A percentile compares a stretch with the other conserved stretches of the same genome.
These are phyloP conservation scores for Fusarium sp. DNA, from an alignment of 2,329 filamentous ascomycete species.

Conservation along the genomic window DNA sequence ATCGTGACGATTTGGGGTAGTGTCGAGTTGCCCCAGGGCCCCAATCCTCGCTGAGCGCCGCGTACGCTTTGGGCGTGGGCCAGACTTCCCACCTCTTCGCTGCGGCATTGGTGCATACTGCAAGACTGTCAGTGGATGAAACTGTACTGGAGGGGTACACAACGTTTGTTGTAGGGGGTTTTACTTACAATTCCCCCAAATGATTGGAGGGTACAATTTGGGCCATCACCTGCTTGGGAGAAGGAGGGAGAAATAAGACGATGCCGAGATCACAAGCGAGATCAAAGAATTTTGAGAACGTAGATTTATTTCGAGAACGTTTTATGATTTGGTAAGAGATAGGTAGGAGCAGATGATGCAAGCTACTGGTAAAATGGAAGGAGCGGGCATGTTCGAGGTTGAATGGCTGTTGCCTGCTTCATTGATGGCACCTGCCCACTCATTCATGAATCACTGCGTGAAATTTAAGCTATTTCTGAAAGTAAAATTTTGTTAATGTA, in stretches of 20 bases:
- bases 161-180: neutral
- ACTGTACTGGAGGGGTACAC: neutral
- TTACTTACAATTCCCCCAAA: constrained; percentile 2
- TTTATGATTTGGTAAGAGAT: neutral
- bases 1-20: constrained; percentile 45
- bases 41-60: constrained; percentile 18
- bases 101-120: constrained; percentile 26
- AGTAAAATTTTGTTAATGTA: neutral
- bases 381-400: neutral
- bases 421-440: neutral
- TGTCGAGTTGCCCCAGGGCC: constrained; percentile 47
- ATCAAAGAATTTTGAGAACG: neutral
- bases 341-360: neutral
- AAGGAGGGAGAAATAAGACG: neutral
- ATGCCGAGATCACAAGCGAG: neutral
- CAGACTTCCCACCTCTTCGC: constrained; percentile 29
- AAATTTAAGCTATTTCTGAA: no score
- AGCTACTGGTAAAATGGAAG: neutral
- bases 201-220: neutral
- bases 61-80: constrained; percentile 23
- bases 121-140: constrained; percentile 1
- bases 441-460: neutral
- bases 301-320: neutral
- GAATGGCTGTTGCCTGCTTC: neutral
- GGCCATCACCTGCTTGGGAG: neutral